Percentiles rank a stretch among this genome's conserved stretches.
Conservation (phyloP, 495 filamentous ascomycete species). For the Aspergillus cavernicola region DNA sequence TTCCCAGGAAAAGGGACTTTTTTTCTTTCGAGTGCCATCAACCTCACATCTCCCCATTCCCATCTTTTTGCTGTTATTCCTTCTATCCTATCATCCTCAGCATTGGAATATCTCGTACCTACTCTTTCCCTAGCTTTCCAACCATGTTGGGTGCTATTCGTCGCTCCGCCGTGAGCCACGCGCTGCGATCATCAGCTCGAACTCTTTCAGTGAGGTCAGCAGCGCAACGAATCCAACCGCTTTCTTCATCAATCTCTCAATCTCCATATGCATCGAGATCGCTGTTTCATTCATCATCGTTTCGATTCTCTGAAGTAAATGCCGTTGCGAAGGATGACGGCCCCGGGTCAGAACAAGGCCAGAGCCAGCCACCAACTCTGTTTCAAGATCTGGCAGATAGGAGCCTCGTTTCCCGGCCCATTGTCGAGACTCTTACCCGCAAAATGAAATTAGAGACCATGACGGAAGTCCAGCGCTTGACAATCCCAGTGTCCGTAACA, state of each 20-base stretch:
- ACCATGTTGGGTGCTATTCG: slow-evolving; percentile 44
- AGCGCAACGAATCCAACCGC: slow-evolving; percentile 30
- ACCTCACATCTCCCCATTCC: neutral
- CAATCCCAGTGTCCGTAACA: slow-evolving; percentile 71
- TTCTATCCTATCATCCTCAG: neutral
- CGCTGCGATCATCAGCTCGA: slow-evolving; percentile 35
- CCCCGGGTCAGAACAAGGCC: slow-evolving; percentile 12
- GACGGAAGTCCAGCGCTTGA: slow-evolving; percentile 88
- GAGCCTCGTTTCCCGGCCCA: slow-evolving; percentile 56
- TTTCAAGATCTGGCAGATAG: slow-evolving; percentile 66
- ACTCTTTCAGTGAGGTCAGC: slow-evolving; percentile 24
- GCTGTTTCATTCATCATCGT: slow-evolving; percentile 31
- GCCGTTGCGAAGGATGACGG: slow-evolving; percentile 6
- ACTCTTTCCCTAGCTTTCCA: slow-evolving; percentile 3
- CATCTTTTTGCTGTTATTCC: slow-evolving; percentile 3
- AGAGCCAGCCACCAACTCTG: slow-evolving; percentile 46
- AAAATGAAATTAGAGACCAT: slow-evolving; percentile 77
- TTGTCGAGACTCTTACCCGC: slow-evolving; percentile 66
- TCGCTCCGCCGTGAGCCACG: slow-evolving; percentile 36
- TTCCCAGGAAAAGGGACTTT: slow-evolving; percentile 5
- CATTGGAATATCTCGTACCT: neutral
- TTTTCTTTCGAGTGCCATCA: neutral
- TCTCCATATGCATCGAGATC: slow-evolving; percentile 24
- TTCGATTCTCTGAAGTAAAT: slow-evolving; percentile 23
- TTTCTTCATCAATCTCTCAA: slow-evolving; percentile 19